Evolutionary conservation across 2,329 filamentous ascomycete genomes (phyloP), one percentile per base, ranked within the genome.

Genomic region (Purpureocillium takamizusanense): DNA sequence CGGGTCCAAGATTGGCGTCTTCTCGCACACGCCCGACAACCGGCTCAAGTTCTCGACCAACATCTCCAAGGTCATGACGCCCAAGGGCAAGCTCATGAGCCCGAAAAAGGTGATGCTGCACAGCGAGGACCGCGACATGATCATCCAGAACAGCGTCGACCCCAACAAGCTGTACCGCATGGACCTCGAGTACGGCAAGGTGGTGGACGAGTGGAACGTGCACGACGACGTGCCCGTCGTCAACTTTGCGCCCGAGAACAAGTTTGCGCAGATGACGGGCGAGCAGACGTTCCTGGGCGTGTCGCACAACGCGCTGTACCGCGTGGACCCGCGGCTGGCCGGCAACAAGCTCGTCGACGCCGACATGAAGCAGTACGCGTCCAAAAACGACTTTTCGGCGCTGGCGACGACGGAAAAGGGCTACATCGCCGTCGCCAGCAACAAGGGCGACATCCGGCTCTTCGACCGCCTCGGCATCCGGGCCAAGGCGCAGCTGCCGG

Each of bases 101-200:
- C 92, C 92, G 7, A 94, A 86, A 66, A 98, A 95, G 67, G 86
- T 95, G 53, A 95, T 95, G 89, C 71, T 95, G 35, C 89, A 95
- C 56, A 83, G 85, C 23, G 86, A 92, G 59, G 89, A 95, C 63
- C 75, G 80, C 33, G 87, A 94, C 54, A 81, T 95, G 75, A 85
- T 95, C 43, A 63, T 95, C 41, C 89, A 95, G 59, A 89, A 94
- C 51, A 70, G 73, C 35, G 59, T 81, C 37, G 83, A 97, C 47
- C 86, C 90, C 2, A 90, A 95, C 66, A 88, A 86, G 37, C 74
- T 98, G 2, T 98, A 89, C 60, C 86, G 86, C 33, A 97, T 98
- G 92, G 92, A 98, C 63, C 72, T 98, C 33, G 90, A 98, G 60
- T 94, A 94, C 51, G 92, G 92, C 49, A 97, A 95, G 66, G 86